Evolutionary conservation across 2,329 filamentous ascomycete species (phyloP), one percentile per base, ranked within the genome.

Genomic region (Fusarium burgessii): DNA sequence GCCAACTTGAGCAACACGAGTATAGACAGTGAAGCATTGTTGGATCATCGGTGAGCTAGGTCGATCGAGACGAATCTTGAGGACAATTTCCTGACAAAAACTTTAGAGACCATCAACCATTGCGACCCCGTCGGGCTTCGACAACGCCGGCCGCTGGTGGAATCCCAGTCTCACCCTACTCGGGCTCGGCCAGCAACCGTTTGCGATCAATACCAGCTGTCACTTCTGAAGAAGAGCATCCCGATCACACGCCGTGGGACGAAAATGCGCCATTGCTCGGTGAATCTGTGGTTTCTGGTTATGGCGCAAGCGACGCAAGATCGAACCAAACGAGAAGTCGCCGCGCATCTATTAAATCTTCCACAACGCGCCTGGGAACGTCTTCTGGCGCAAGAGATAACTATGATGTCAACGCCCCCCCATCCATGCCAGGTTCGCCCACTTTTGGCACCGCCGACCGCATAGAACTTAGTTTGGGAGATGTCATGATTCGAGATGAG

Each of bases 21-120:
- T 80, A 84, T 98, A 70, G 95, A 98, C 73, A 98, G 94, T 79
- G 92, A 97, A 78, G 91, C 89, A 11, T 83, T 98, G 73, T 84
- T 98, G 20, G 95, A 98, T 81, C 95, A 98, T 80, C 89, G 94
- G 90, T 92, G 82, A 68, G 82, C 70, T 50, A 14, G 18, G 10
- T 36, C 43, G 8, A 9, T n/a, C 27, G 23, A 17, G 42, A 12
- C 43, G 33, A n/a, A 29, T 25, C 32, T 12, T 29, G 29, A 46
- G 20, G 43, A 36, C 50, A 50, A 40, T 32, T 27, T 15, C 23
- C 49, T 58, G 51, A 52, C 42, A 35, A 55, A 18, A 8, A 9
- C 12, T 8, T 47, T 64, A 90, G 89, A 74, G 84, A 88, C 52
- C 90, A 91, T 71, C 87, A 85, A 49, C 81, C 82, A 68, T 86